Conservation (phyloP, 352 stramenopile species). For the Sclerospora graminicola region DNA sequence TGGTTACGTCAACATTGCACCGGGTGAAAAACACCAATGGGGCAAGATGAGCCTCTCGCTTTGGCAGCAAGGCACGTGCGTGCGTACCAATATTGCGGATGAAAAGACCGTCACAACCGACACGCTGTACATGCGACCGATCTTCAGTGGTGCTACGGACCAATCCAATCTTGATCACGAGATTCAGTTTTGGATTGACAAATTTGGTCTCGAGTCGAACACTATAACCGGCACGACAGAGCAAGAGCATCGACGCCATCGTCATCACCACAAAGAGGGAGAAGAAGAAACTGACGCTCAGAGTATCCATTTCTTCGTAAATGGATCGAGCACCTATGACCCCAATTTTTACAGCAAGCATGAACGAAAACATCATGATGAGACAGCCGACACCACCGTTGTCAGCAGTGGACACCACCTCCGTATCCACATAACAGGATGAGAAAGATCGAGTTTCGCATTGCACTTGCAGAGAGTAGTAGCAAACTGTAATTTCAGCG, state of each 20-base stretch:
- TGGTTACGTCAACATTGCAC: conserved; percentile 21
- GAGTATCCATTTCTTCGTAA: too few relatives aligned
- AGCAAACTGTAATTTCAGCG: too few relatives aligned
- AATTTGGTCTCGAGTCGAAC: conserved; percentile 22
- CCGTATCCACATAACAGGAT: too few relatives aligned
- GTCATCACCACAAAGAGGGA: conserved; percentile 1
- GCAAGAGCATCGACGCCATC: conserved; percentile 4
- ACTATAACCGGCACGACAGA: conserved; percentile 12
- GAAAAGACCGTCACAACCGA: conserved; percentile 7
- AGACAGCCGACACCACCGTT: too few relatives aligned
- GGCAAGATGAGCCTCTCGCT: conserved; percentile 34
- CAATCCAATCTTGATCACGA: too few relatives aligned
- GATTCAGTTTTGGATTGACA: conserved; percentile 36
- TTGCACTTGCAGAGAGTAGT: too few relatives aligned
- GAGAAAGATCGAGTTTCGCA: too few relatives aligned
- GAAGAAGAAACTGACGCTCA: too few relatives aligned
- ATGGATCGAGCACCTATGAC: too few relatives aligned
- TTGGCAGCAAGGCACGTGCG: conserved; percentile 27
- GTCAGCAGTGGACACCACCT: too few relatives aligned
- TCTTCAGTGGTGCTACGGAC: background rate
- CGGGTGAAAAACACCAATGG: conserved; percentile 16
- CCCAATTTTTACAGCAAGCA: too few relatives aligned
- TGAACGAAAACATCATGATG: too few relatives aligned
- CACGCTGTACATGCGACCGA: background rate
- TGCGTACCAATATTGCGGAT: conserved; percentile 10